Conservation (phyloP, 2,329 filamentous ascomycete species). For the Pestalotiopsis sp. region DNA sequence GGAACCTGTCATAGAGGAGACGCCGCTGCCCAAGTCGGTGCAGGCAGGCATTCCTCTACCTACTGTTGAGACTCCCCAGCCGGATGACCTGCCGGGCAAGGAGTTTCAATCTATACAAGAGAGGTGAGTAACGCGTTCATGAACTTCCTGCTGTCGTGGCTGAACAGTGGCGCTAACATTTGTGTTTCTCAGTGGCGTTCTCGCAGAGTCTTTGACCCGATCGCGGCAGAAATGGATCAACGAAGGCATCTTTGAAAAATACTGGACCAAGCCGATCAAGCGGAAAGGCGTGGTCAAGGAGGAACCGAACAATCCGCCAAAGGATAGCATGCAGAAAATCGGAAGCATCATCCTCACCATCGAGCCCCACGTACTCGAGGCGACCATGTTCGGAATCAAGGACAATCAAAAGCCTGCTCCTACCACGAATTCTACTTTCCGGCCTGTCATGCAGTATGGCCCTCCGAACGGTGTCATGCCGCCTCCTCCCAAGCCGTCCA, state of each 20-base stretch:
- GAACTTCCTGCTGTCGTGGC: not conserved
- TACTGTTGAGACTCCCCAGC: conserved; percentile 68
- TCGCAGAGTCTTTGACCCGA: conserved; percentile 71
- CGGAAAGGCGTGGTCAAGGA: conserved; percentile 66
- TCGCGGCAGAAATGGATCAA: conserved; percentile 75
- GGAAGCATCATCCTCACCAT: conserved; percentile 75
- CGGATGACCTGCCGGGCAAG: conserved; percentile 59
- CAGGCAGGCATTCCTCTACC: conserved; percentile 69
- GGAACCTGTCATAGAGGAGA: conserved; percentile 34
- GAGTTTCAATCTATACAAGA: conserved; percentile 77
- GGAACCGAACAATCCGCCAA: conserved; percentile 66
- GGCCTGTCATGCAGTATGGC: conserved; percentile 67
- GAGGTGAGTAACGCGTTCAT: conserved; percentile 52
- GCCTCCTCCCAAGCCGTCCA: conserved; percentile 43
- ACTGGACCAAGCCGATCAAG: conserved; percentile 74
- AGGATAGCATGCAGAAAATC: conserved; percentile 72
- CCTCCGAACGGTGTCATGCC: conserved; percentile 65
- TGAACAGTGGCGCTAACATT: not conserved
- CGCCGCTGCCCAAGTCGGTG: conserved; percentile 62
- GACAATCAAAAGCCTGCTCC: conserved; percentile 54
- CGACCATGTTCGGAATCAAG: conserved; percentile 72
- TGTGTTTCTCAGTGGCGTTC: conserved; percentile 60
- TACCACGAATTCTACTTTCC: conserved; percentile 36
- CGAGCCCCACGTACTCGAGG: conserved; percentile 80
- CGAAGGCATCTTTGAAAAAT: conserved; percentile 74